phyloP scores from a whole-genome alignment of 2,329 filamentous ascomycete species.

The Arachnomyces sp. region DNA sequence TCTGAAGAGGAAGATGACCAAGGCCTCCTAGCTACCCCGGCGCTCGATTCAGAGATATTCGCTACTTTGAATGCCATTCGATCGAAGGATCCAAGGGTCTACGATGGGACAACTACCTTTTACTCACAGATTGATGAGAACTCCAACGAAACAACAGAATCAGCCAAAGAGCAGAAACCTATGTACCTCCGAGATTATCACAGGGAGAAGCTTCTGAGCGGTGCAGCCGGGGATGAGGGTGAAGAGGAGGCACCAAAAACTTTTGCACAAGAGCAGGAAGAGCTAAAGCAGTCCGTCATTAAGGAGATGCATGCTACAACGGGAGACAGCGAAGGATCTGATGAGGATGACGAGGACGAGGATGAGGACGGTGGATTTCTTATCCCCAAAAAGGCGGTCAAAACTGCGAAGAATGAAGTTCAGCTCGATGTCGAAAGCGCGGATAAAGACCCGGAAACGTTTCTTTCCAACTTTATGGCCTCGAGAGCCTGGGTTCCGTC shows the following conservation, averaged over 20 bases:
- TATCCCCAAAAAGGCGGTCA: constrained; percentile 52
- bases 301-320: constrained; percentile 67
- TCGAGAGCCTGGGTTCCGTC: constrained; percentile 79
- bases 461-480: constrained; percentile 92
- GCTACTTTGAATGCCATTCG: constrained; percentile 81
- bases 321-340: constrained; percentile 36
- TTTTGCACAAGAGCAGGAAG: constrained; percentile 82
- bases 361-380: constrained; percentile 68
- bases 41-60: constrained; percentile 77
- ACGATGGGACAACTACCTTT: constrained; percentile 73
- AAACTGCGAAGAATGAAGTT: constrained; percentile 18
- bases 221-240: constrained; percentile 57
- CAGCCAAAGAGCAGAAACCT: constrained; percentile 55
- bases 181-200: constrained; percentile 88
- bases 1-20: constrained; percentile 82
- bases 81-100: constrained; percentile 83
- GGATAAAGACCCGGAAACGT: constrained; percentile 83
- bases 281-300: constrained; percentile 68
- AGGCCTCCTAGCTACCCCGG: constrained; percentile 76
- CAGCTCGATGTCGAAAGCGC: constrained; percentile 62
- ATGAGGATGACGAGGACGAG: constrained; percentile 43
- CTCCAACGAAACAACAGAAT: constrained; percentile 27
- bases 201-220: constrained; percentile 75
- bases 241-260: constrained; percentile 50
- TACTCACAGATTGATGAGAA: constrained; percentile 58